phyloP scores from a whole-genome alignment of 2,329 filamentous ascomycete species.

The Plenodomus biglobosus region DNA sequence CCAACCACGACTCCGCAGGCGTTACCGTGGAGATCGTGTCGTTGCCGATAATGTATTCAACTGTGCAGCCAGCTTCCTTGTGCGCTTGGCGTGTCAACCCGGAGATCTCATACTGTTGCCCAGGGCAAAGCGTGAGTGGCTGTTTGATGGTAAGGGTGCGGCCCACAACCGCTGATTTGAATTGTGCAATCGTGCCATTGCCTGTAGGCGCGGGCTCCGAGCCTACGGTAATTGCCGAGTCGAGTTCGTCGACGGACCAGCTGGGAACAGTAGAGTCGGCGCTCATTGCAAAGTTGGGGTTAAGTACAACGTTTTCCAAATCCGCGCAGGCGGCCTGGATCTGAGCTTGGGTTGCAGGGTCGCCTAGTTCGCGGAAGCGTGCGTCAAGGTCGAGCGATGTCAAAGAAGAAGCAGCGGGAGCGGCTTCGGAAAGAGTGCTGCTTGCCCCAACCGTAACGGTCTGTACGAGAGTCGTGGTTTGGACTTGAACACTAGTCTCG shows the following conservation, averaged over 20 bases:
- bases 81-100: conserved; percentile 18
- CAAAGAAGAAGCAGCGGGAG: conserved; percentile 1
- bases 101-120: conserved; percentile 21
- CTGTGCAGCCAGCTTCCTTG: conserved; percentile 19
- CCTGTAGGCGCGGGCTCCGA: conserved; percentile 4
- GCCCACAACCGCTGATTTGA: conserved; percentile 26
- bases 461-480: conserved; percentile 14
- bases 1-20: conserved; percentile 18
- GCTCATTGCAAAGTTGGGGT: conserved; percentile 27
- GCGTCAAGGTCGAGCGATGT: not conserved
- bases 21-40: conserved; percentile 15
- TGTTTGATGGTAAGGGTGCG: conserved; percentile 23
- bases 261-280: conserved; percentile 15
- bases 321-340: conserved; percentile 31
- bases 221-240: conserved; percentile 21
- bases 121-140: conserved; percentile 32
- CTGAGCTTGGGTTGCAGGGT: conserved; percentile 26
- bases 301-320: conserved; percentile 27
- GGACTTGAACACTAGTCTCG: conserved; percentile 12
- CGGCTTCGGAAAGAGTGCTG: not conserved
- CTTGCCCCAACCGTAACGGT: conserved; percentile 3
- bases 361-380: conserved; percentile 9
- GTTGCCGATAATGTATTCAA: conserved; percentile 19
- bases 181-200: conserved; percentile 21
- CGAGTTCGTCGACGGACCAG: conserved; percentile 23